Conservation (phyloP, 2,329 filamentous ascomycete genomes). For the Aspergillus clavatus region DNA sequence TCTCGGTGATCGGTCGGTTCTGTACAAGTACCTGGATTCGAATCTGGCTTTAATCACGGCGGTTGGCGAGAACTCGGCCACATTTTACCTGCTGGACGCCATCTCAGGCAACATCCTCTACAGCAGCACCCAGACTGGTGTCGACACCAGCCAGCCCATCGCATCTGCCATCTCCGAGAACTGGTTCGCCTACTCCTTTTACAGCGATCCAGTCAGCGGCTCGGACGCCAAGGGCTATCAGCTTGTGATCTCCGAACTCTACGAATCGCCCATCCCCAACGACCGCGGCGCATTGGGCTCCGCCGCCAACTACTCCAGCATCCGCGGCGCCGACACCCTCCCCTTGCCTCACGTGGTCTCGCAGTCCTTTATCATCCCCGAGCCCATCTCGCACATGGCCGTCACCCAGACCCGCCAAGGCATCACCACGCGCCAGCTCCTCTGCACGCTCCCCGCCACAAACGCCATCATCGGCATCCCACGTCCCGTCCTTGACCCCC, state of each 20-base stretch:
- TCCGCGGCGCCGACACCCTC: constrained; percentile 58
- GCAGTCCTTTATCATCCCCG: constrained; percentile 74
- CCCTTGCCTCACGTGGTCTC: constrained; percentile 70
- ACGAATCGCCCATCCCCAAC: constrained; percentile 77
- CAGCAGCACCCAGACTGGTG: constrained; percentile 63
- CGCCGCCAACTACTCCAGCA: constrained; percentile 68
- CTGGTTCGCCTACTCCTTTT: constrained; percentile 87
- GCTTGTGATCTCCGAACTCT: constrained; percentile 79
- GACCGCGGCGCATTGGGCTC: constrained; percentile 75
- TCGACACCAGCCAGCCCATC: constrained; percentile 70
- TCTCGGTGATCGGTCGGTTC: constrained; percentile 82
- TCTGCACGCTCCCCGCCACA: constrained; percentile 69
- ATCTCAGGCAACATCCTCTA: constrained; percentile 77
- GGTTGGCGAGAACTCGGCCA: constrained; percentile 58
- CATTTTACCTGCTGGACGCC: constrained; percentile 77
- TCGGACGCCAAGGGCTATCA: constrained; percentile 72
- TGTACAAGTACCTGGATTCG: constrained; percentile 95
- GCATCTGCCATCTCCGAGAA: constrained; percentile 83
- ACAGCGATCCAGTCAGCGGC: constrained; percentile 47
- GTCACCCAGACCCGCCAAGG: constrained; percentile 90
- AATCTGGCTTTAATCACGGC: constrained; percentile 76
- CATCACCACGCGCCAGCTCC: constrained; percentile 75
- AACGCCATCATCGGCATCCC: constrained; percentile 76
- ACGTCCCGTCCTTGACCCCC: constrained; percentile 72
- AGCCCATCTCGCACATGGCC: constrained; percentile 71